These are phyloP conservation scores for Aspergillus nidulans DNA, from an alignment of 495 filamentous ascomycete species.

Conservation along the genomic window DNA sequence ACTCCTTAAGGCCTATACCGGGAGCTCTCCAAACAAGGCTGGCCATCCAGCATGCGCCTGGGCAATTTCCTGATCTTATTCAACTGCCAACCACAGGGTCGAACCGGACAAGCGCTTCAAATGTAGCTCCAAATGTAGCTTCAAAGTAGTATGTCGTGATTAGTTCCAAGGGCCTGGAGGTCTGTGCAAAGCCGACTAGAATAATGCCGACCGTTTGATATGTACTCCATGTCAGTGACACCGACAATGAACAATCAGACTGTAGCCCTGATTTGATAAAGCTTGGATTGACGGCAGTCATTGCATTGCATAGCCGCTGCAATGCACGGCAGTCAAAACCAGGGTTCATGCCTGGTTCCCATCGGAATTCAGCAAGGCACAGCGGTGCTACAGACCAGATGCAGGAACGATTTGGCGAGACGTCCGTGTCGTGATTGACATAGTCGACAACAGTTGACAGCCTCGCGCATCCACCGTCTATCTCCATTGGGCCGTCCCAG, in stretches of 20 bases:
- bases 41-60: neutral
- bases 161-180: neutral
- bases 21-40: too few relatives aligned
- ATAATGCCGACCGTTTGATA: neutral
- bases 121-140: neutral
- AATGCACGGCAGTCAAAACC: neutral
- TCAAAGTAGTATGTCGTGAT: neutral
- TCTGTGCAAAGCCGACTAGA: neutral
- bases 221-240: neutral
- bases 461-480: neutral
- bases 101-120: neutral
- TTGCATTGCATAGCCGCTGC: neutral
- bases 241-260: neutral
- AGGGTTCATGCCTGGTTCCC: neutral
- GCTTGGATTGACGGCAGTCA: neutral
- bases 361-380: conserved; percentile 2
- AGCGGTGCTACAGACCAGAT: neutral
- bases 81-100: neutral
- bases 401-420: neutral
- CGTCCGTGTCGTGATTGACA: neutral
- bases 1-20: too few relatives aligned
- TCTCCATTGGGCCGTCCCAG: neutral
- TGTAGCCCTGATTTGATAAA: neutral
- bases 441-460: neutral
- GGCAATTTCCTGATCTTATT: neutral